Base-by-base conservation (phyloP, 2,329 filamentous ascomycete genomes). In the Ambrosiella cleistominuta region DNA sequence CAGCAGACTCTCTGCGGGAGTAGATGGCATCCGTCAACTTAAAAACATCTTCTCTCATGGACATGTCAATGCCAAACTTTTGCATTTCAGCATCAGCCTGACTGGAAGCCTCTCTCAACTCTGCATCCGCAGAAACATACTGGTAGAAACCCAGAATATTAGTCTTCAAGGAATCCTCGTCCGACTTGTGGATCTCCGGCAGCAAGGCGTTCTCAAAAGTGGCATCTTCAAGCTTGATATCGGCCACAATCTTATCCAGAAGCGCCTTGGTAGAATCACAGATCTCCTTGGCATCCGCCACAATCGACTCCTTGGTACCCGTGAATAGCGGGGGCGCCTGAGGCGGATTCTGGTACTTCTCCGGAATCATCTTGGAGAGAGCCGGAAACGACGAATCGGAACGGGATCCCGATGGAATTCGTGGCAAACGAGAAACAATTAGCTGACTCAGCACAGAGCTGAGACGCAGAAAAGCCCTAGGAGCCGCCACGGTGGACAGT, bases 31-130 rank as follows among this genome's bases (percentile, higher is more conserved):
- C 76, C 35, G 85, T 78, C 2, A 83, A 72, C 64, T 75, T 74
- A 74, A 86, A 93, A 61, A 90, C 78, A 64, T 93, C 87, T 70
- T 91, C 85, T 57, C 87, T 79, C 86, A 91, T 91, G 65, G 76
- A 79, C 58, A 81, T 79, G 70, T 93, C 87, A 63, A 91, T 90
- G 57, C 74, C 71, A 65, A 88, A 89, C 63, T 90, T 84, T 65
- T 86, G 80, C 72, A 88, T 79, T 61, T 88, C 72, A 70, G 83
- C 82, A 67, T 88, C 83, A 0, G 86, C 84, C 66, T 89, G 81
- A 61, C 81, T 85, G 2, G 84, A 88, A 12, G 86, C 85, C 70
- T 88, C 81, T 40, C 87, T 80, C 52, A 93, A 74, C 57, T 75
- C 77, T 62, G 78, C 75, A 65, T 88, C 75, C 0, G 76, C 78